These are phyloP conservation scores for Mortierella polycephala DNA, from an alignment of 371 early-diverging fungal genomes.

Conservation along the genomic window DNA sequence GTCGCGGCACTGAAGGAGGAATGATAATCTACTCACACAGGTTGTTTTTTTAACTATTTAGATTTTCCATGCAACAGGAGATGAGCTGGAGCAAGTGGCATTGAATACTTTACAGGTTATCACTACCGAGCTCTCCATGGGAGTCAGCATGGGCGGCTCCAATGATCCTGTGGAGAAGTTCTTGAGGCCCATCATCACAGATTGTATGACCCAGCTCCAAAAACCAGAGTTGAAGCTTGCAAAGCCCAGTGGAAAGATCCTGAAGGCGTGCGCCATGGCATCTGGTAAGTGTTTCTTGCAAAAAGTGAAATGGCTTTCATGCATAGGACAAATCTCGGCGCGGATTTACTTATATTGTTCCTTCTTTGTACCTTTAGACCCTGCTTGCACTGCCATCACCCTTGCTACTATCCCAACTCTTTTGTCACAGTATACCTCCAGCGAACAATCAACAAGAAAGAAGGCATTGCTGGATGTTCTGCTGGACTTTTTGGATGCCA, in stretches of 20 bases:
- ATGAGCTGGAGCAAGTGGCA: conserved; percentile 70
- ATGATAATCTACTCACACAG: conserved; percentile 2
- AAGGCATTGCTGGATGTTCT: conserved; percentile 77
- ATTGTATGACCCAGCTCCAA: conserved; percentile 73
- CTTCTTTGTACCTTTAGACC: conserved; percentile 54
- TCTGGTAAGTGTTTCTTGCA: conserved; percentile 57
- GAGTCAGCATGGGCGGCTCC: conserved; percentile 59
- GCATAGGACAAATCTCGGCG: not conserved
- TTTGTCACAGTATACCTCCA: conserved; percentile 64
- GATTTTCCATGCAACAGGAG: conserved; percentile 75
- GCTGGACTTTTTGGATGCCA: conserved; percentile 73
- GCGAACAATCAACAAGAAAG: conserved; percentile 65
- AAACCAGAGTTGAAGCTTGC: conserved; percentile 80
- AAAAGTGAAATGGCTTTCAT: not conserved
- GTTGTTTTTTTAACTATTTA: conserved; percentile 20
- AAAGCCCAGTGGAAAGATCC: conserved; percentile 73
- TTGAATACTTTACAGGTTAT: conserved; percentile 68
- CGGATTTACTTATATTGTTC: too few species aligned
- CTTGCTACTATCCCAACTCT: conserved; percentile 65
- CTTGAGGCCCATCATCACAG: conserved; percentile 70
- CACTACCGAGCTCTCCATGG: conserved; percentile 63
- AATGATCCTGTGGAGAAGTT: conserved; percentile 70
- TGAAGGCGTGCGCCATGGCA: conserved; percentile 73
- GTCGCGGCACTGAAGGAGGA: not conserved
- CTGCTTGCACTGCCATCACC: conserved; percentile 70